These are phyloP conservation scores for Fusarium annulatum DNA, from an alignment of 2,329 filamentous ascomycete species.

Conservation along the genomic window DNA sequence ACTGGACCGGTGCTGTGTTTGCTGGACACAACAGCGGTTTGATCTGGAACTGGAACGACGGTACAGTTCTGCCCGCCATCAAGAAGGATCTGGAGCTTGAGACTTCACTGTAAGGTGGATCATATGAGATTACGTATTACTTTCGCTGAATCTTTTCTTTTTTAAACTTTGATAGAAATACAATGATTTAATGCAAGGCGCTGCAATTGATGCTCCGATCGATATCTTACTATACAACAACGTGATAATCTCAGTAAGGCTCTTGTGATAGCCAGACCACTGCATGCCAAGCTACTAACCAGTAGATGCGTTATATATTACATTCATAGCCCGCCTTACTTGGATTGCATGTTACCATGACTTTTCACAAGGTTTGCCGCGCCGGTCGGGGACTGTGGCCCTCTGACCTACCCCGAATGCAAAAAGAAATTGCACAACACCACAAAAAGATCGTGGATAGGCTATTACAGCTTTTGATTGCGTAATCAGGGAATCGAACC, in stretches of 20 bases:
- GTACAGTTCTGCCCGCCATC: slow-evolving; percentile 19
- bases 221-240: background rate
- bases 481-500: slow-evolving; percentile 28
- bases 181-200: background rate
- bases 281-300: accelerated
- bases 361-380: background rate
- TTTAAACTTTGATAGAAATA: background rate
- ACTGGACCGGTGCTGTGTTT: slow-evolving; percentile 38
- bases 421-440: background rate
- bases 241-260: background rate
- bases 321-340: accelerated
- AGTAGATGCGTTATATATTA: accelerated
- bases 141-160: background rate
- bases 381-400: background rate
- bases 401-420: accelerated
- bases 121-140: background rate
- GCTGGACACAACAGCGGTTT: slow-evolving; percentile 36
- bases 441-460: background rate
- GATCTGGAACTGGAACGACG: slow-evolving; percentile 39
- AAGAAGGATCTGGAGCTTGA: slow-evolving; percentile 31
- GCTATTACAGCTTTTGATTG: background rate
- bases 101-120: background rate
- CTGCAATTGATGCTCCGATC: background rate
- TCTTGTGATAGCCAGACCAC: background rate
- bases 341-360: accelerated